Evolutionary conservation across 768 basidiomycete genomes (phyloP).

Genomic region (Termitomyces sp.): DNA sequence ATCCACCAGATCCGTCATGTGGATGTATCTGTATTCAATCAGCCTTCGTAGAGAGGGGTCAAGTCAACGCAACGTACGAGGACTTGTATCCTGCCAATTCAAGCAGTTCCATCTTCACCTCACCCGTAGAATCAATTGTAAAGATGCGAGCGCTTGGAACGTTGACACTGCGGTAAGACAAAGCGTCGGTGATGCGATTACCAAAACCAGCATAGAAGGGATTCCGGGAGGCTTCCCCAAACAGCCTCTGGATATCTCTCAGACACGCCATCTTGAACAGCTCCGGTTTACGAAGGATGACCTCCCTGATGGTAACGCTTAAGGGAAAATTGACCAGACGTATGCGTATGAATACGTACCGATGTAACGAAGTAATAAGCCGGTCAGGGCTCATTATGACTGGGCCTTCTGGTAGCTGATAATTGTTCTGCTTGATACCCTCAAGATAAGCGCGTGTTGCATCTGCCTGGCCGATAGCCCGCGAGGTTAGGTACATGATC

Average conservation of each 20-base stretch:
- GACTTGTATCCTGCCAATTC: constrained; percentile 97
- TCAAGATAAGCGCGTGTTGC: constrained; percentile 93
- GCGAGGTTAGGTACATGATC: constrained; percentile 95
- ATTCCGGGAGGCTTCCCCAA: constrained; percentile 65
- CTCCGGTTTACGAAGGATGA: constrained; percentile 98
- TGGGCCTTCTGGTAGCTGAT: constrained; percentile 95
- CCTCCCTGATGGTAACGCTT: constrained; percentile 58
- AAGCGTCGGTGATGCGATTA: constrained; percentile 95
- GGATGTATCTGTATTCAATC: constrained; percentile 70
- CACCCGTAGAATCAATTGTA: constrained; percentile 92
- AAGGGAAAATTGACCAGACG: background rate
- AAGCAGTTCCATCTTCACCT: constrained; percentile 96
- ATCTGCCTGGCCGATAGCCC: constrained; percentile 97
- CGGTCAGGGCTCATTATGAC: constrained; percentile 99
- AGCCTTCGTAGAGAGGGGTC: background rate
- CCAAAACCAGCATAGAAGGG: constrained; percentile 98
- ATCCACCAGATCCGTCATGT: constrained; percentile 99
- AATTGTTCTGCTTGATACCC: constrained; percentile 93
- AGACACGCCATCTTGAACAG: constrained; percentile 99
- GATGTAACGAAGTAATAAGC: constrained; percentile 89
- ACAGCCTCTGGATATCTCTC: constrained; percentile 89
- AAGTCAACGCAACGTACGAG: constrained; percentile 45
- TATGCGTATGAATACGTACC: constrained; percentile 42
- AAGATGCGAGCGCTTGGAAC: constrained; percentile 94
- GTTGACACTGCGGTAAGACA: constrained; percentile 96